These are phyloP conservation scores for Paraglomus occultum DNA, from an alignment of 192 early-diverging fungal genomes.

Conservation along the genomic window DNA sequence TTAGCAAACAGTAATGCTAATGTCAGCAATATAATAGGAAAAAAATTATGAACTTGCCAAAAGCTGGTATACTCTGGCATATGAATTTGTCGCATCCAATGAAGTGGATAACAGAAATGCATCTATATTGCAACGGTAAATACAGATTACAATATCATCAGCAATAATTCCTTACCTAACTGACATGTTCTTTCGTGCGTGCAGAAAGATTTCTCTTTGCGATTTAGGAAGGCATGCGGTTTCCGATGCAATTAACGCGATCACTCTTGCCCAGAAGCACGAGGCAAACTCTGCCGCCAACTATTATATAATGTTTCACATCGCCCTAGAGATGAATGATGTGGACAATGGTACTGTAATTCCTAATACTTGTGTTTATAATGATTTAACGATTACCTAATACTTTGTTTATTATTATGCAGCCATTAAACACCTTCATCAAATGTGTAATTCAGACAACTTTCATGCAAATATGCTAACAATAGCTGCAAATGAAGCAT, in stretches of 20 bases:
- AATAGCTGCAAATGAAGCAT: slow-evolving; percentile 30
- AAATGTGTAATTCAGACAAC: slow-evolving; percentile 27
- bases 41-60: slow-evolving; percentile 19
- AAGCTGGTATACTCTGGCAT: slow-evolving; percentile 17
- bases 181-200: background rate
- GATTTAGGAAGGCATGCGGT: slow-evolving; percentile 19
- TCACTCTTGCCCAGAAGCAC: slow-evolving; percentile 10
- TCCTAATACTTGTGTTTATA: background rate
- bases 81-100: slow-evolving; percentile 20
- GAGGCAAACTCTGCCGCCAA: slow-evolving; percentile 26
- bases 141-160: background rate
- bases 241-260: slow-evolving; percentile 25
- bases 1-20: background rate
- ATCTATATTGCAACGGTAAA: slow-evolving; percentile 29
- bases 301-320: slow-evolving; percentile 30
- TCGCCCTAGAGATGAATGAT: slow-evolving; percentile 19
- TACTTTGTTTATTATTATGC: background rate
- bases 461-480: slow-evolving; percentile 32
- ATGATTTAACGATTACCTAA: background rate
- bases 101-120: slow-evolving; percentile 19
- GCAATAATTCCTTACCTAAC: background rate
- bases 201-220: slow-evolving; percentile 32
- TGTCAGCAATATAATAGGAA: background rate
- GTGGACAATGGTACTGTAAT: slow-evolving; percentile 13
- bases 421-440: slow-evolving; percentile 19